phyloP scores from a whole-genome alignment of 2,329 filamentous ascomycete genomes.

The Aspergillus transmontanensis region DNA sequence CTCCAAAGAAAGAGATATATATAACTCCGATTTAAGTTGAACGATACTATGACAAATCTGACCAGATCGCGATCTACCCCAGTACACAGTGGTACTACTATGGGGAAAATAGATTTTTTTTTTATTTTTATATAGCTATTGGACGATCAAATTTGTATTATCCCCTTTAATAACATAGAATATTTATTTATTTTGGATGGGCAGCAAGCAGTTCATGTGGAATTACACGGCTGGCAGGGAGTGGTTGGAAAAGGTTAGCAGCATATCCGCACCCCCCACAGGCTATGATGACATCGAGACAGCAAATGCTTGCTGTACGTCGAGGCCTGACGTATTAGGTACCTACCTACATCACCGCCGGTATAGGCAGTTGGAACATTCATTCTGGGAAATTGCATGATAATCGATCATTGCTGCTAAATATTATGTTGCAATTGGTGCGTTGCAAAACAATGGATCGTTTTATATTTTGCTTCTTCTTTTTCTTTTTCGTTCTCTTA shows the following conservation, averaged over 20 bases:
- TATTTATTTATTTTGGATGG: background rate
- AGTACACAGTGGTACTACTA: background rate
- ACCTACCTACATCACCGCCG: background rate
- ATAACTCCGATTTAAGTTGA: background rate
- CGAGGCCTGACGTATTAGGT: slow-evolving; percentile 3
- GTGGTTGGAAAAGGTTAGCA: slow-evolving; percentile 3
- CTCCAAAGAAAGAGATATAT: background rate
- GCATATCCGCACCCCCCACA: slow-evolving; percentile 5
- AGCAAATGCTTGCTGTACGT: background rate
- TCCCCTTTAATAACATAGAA: background rate
- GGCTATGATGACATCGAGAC: slow-evolving; percentile 10
- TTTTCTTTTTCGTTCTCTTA: background rate
- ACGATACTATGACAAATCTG: background rate
- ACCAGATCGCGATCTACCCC: background rate
- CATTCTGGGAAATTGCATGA: slow-evolving; percentile 1
- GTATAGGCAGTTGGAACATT: background rate
- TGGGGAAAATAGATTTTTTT: background rate
- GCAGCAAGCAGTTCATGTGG: background rate
- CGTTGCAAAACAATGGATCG: background rate
- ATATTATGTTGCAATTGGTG: slow-evolving; percentile 1
- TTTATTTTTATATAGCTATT: background rate
- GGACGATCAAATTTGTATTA: background rate
- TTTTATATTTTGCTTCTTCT: background rate
- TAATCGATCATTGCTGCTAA: background rate
- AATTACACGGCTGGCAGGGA: background rate